Evolutionary conservation across 805 yeast species (phyloP), one percentile per base, ranked within the genome.

Genomic region (Pichia gijzeniarum): DNA sequence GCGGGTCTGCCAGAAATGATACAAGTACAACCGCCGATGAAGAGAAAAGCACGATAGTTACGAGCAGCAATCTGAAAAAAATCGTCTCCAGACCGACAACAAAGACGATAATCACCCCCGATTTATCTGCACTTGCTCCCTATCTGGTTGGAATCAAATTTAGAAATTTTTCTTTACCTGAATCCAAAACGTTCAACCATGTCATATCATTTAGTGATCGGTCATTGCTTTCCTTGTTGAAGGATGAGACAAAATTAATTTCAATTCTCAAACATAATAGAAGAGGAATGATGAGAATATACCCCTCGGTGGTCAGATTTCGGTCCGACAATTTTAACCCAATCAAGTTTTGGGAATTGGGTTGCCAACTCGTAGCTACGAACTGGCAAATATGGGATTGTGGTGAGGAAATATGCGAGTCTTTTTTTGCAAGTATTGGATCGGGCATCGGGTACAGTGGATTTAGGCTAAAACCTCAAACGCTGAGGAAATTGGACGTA

Each of bases 321-420:
- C 81, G 72, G 43, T 88, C 96, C 1, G 73, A 85, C 3, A 93
- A 93, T 57, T 90, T 87, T 58, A 75, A 74, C 37, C 98, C 99
- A 0, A 63, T 86, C 2, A 62, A 63, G 1, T 88, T 78, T 57
- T 93, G 99, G 99, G 71, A 72, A 41, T 68, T 74, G 39, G 99
- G 99, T 1, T 82, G 76, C 10, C 99, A 93, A 59, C 78, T 93
- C 88, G 98, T 86, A 4, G 98, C 99, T 0, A 82, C 96, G 0
- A 93, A 91, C 59, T 91, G 97, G 97, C 99, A 91, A 63, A 82
- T 93, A 0, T 82, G 78, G 59, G 99, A 93, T 58, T 48, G 79
- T 16, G 96, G 97, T 0, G 91, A 90, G 59, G 96, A 89, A 58
- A 57, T 93, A 10, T 90, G 89, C 60, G 85, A 85, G 50, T 86